Evolutionary conservation across 192 early-diverging fungal species (phyloP), one percentile per base, ranked within the genome.

Genomic region (Endogone sp.): DNA sequence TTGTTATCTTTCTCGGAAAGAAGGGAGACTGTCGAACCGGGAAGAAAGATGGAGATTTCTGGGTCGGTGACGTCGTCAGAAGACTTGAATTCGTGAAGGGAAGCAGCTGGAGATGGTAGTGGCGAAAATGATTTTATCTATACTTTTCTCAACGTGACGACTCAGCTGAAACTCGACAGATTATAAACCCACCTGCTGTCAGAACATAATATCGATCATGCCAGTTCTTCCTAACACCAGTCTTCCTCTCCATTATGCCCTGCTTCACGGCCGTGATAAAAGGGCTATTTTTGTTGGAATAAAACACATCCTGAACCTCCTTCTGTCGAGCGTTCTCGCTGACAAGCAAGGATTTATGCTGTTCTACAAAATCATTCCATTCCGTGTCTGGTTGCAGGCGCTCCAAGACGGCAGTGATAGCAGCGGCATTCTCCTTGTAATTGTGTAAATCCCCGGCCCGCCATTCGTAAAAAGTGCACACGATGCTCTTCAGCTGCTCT

Each of bases 181-280:
- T 11, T 6, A 16, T 6, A 49, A 49, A 49, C 54, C 71, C 71
- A 76, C 75, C 55, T 29, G 72, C 70, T 3, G 78, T 81, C 27
- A 85, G 54, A 10, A 82, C 74, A 75, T 79, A 85, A 55, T 61
- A 80, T 3, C 77, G 71, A 10, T 82, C 75, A 31, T 68, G 70
- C 68, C 74, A 85, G 54, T 71, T 71, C 62, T 78, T 80, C 26
- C 77, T 61, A 2, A 85, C 76, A 6, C 75, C 73, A 11, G 74
- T 79, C 9, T 71, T 62, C 0, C 83, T 73, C 10, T 70, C 68
- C 64, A 82, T 60, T 27, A 73, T 67, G 13, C 76, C 80, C 3
- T 76, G 73, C 31, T 68, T 78, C 23, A 85, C 11, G 11, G 79
- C 75, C 22, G 67, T 3, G 10, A 82, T 73, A 22, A 62, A 63